Conservation (phyloP, 257 asterid species). For the Ilex aquifolium region DNA sequence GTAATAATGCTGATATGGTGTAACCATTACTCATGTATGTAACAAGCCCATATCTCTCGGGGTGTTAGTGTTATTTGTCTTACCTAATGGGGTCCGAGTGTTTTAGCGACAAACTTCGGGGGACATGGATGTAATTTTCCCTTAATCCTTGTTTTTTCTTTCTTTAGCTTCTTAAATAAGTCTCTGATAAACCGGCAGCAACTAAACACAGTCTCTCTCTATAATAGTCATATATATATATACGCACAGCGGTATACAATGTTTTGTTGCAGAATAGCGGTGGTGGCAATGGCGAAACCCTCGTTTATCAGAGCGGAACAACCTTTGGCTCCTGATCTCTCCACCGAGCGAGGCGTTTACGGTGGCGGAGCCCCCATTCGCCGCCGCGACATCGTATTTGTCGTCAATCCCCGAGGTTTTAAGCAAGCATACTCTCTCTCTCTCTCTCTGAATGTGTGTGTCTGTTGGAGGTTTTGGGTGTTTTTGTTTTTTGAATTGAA, state of each 20-base stretch:
- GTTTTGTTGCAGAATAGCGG: slow-evolving; percentile 38
- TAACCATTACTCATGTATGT: no score
- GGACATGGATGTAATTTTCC: no score
- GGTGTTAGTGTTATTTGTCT: no score
- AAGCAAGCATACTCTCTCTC: neutral
- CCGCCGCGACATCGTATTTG: slow-evolving; percentile 85
- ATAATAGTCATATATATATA: no score
- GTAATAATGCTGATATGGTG: no score
- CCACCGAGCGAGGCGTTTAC: slow-evolving; percentile 36
- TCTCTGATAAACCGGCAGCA: no score
- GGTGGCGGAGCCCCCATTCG: slow-evolving; percentile 37
- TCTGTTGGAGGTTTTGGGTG: neutral
- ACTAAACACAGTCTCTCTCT: no score
- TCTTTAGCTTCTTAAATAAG: no score
- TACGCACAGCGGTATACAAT: slow-evolving; percentile 10
- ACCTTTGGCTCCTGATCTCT: slow-evolving; percentile 56
- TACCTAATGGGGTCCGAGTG: no score
- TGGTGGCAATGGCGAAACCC: slow-evolving; percentile 58
- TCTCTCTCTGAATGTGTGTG: neutral
- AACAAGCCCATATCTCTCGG: no score
- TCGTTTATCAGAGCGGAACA: slow-evolving; percentile 58
- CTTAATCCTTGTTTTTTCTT: no score
- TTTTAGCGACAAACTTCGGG: no score
- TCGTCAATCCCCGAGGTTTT: slow-evolving; percentile 82
- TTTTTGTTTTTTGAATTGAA: slow-evolving; percentile 14